Conservation (phyloP, 176 grass and related monocot genomes). For the Calamus simplicifolius region DNA sequence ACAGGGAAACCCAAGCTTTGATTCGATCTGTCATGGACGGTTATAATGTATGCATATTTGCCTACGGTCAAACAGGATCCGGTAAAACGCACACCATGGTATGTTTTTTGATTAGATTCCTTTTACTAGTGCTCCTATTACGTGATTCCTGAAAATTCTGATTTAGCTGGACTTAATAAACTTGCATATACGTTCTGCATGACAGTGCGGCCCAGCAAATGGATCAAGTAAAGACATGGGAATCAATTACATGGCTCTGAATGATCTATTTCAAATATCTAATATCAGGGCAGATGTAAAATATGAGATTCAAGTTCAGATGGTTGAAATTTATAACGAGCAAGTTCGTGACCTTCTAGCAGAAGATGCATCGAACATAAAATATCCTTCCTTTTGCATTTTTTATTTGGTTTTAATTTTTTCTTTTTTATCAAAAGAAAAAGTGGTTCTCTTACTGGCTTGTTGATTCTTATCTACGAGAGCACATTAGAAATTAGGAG, state of each 20-base stretch:
- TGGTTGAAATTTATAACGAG: constrained; percentile 96
- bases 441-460: too few species aligned
- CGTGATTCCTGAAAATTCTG: too few species aligned
- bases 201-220: constrained; percentile 64
- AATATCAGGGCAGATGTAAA: constrained; percentile 57
- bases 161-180: too few species aligned
- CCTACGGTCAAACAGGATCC: constrained; percentile 90
- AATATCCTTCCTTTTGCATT: constrained; percentile 75
- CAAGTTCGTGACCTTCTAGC: constrained; percentile 72
- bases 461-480: constrained; percentile 45
- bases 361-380: constrained; percentile 55
- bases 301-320: constrained; percentile 77
- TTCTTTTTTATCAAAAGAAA: too few species aligned
- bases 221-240: constrained; percentile 46
- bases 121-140: too few species aligned
- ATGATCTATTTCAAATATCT: constrained; percentile 82
- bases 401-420: constrained; percentile 1
- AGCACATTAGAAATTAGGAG: constrained; percentile 77
- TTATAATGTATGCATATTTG: constrained; percentile 93
- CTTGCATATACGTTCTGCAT: constrained; percentile 10
- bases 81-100: constrained; percentile 98
- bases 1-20: constrained; percentile 64
- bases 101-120: background rate
- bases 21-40: constrained; percentile 94
- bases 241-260: constrained; percentile 84